These are phyloP conservation scores for Terfezia boudieri DNA, from an alignment of 495 filamentous ascomycete species.

Conservation along the genomic window DNA sequence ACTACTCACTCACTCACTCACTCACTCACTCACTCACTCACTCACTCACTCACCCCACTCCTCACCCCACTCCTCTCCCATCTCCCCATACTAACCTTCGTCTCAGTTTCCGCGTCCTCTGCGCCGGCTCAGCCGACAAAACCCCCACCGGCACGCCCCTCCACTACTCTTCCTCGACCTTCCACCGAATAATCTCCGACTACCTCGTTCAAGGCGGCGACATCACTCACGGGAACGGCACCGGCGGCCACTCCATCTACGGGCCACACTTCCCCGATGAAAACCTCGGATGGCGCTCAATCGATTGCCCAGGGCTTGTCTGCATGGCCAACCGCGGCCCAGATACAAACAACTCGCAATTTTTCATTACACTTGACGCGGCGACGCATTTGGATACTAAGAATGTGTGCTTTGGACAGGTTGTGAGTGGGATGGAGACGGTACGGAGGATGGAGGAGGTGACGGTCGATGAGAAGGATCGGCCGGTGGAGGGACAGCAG, in stretches of 20 bases:
- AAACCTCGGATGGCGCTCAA: constrained; percentile 24
- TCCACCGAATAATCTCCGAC: constrained; percentile 26
- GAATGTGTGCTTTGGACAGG: constrained; percentile 23
- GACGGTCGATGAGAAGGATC: constrained; percentile 21
- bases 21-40: neutral
- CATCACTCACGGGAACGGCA: constrained; percentile 24
- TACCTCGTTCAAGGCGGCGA: constrained; percentile 29
- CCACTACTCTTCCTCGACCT: constrained; percentile 19
- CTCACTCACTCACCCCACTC: neutral
- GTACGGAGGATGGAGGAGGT: constrained; percentile 20
- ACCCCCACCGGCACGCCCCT: constrained; percentile 24
- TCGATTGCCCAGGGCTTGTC: constrained; percentile 23
- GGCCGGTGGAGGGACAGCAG: constrained; percentile 12
- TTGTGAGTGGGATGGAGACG: constrained; percentile 21
- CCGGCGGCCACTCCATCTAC: constrained; percentile 22
- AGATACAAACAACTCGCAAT: constrained; percentile 21
- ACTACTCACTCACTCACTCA: neutral
- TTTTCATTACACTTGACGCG: neutral
- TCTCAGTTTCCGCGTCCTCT: constrained; percentile 28
- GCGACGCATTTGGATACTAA: constrained; percentile 19
- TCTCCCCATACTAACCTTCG: too few species aligned
- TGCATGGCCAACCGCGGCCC: constrained; percentile 27
- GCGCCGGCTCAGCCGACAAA: constrained; percentile 11
- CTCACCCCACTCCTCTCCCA: too few species aligned
- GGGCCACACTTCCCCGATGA: constrained; percentile 40